Evolutionary conservation across 208 protist genomes (phyloP).

Genomic region (Trypanosoma cruzi): DNA sequence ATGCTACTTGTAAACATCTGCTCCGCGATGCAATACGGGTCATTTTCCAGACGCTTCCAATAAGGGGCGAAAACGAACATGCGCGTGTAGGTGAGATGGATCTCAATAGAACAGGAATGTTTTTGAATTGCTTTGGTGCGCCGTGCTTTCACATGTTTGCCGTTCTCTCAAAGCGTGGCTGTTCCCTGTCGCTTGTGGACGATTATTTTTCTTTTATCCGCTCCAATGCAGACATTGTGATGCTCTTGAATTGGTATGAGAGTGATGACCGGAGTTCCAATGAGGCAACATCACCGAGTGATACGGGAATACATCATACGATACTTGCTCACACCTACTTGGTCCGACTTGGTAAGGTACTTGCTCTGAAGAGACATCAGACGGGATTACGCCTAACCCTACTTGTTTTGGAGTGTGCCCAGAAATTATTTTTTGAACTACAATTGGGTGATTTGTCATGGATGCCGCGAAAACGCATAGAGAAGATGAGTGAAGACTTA

Average conservation of each 20-base stretch:
- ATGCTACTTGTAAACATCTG: slow-evolving; percentile 5
- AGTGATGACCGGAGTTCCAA: not conserved
- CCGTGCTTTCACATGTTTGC: slow-evolving; percentile 21
- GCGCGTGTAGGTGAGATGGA: not conserved
- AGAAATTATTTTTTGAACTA: slow-evolving; percentile 24
- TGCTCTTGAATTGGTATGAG: slow-evolving; percentile 26
- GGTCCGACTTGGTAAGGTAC: slow-evolving; percentile 13
- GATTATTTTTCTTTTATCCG: slow-evolving; percentile 29
- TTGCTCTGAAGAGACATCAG: slow-evolving; percentile 1
- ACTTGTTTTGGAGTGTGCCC: slow-evolving; percentile 21
- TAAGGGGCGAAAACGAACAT: not conserved
- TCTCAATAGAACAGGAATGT: not conserved
- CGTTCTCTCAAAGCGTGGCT: not conserved
- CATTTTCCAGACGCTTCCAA: slow-evolving; percentile 4
- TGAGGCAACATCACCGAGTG: not conserved
- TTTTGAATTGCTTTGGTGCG: slow-evolving; percentile 3
- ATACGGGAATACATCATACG: not conserved
- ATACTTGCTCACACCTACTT: slow-evolving; percentile 9
- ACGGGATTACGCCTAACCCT: slow-evolving; percentile 15
- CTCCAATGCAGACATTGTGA: slow-evolving; percentile 1
- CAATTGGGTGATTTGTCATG: not conserved
- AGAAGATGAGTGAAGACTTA: slow-evolving; percentile 12
- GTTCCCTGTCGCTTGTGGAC: slow-evolving; percentile 3
- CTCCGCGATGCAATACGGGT: slow-evolving; percentile 5
- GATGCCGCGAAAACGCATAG: slow-evolving; percentile 3